Evolutionary conservation across 2,329 filamentous ascomycete genomes (phyloP).

Genomic region (Rhytidhysteron rufulum): DNA sequence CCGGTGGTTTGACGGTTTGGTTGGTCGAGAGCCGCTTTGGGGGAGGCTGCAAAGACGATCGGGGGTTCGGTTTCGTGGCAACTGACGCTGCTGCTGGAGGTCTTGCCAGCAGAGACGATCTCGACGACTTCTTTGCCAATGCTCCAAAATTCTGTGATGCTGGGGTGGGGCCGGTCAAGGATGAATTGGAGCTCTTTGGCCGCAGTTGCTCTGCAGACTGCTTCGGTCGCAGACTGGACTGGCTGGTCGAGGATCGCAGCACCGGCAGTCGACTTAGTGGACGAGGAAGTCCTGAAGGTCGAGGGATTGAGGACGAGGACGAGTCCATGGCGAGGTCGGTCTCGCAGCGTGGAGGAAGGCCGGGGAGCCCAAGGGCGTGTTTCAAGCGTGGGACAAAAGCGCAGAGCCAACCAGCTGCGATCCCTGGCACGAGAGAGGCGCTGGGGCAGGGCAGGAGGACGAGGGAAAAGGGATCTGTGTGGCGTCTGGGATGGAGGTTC

Average conservation of each 20-base stretch:
- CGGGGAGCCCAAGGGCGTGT: too few species aligned
- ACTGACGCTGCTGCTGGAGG: constrained; percentile 7
- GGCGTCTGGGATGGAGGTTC: background rate
- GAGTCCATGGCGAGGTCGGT: too few species aligned
- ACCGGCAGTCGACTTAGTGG: constrained; percentile 51
- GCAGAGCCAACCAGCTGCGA: background rate
- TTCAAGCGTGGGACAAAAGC: too few species aligned
- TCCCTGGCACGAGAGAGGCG: too few species aligned
- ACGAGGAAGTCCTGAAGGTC: constrained; percentile 44
- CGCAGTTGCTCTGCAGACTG: constrained; percentile 45
- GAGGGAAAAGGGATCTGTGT: too few species aligned
- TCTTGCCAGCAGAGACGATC: constrained; percentile 15
- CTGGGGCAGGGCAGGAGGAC: background rate
- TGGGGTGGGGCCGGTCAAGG: background rate
- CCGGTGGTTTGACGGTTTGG: constrained; percentile 13
- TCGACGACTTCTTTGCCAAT: constrained; percentile 29
- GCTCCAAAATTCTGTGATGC: background rate
- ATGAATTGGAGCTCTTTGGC: constrained; percentile 2
- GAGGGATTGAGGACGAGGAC: constrained; percentile 20
- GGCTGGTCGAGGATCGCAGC: constrained; percentile 34
- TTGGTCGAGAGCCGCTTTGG: constrained; percentile 20
- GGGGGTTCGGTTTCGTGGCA: background rate
- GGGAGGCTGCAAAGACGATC: constrained; percentile 4
- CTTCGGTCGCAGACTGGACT: constrained; percentile 43
- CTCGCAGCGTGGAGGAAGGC: too few species aligned